Percentiles rank a stretch among this genome's conserved stretches.
phyloP scores from a whole-genome alignment of 257 asterid genomes.

The Asclepias syriaca region DNA sequence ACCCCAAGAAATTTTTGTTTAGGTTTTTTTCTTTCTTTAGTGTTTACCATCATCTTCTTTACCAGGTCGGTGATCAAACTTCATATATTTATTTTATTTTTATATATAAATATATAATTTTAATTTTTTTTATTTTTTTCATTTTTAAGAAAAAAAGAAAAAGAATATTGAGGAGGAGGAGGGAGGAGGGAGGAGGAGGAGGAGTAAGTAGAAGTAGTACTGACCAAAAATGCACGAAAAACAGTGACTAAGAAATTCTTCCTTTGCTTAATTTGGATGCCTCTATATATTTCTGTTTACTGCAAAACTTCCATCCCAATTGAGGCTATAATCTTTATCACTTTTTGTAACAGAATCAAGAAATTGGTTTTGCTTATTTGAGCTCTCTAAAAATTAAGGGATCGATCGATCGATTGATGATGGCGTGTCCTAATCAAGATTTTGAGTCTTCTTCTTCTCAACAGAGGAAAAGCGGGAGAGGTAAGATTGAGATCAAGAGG shows the following conservation, averaged over 20 bases:
- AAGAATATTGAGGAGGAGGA: too few relatives aligned
- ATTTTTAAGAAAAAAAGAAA: too few relatives aligned
- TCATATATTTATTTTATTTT: not conserved
- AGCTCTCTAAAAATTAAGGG: constrained; percentile 16
- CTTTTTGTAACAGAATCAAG: constrained; percentile 19
- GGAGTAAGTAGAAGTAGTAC: not conserved
- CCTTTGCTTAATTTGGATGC: constrained; percentile 43
- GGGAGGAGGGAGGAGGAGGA: too few relatives aligned
- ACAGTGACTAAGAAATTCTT: constrained; percentile 14
- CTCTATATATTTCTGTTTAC: constrained; percentile 7
- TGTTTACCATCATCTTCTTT: constrained; percentile 20
- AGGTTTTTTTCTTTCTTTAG: constrained; percentile 17
- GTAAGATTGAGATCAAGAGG: constrained; percentile 83
- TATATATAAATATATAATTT: too few relatives aligned
- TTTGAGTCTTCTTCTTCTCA: constrained; percentile 43
- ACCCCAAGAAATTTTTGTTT: constrained; percentile 24
- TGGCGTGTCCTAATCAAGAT: constrained; percentile 62
- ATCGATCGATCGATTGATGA: not conserved
- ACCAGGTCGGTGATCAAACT: constrained; percentile 31
- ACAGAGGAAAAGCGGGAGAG: constrained; percentile 59
- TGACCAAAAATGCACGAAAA: constrained; percentile 22
- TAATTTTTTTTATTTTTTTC: not conserved
- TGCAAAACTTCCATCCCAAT: constrained; percentile 16
- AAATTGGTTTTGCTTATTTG: constrained; percentile 46
- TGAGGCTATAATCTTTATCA: constrained; percentile 23